phyloP scores from a whole-genome alignment of 1,139 yeast species.

The Meyerozyma carpophila region DNA sequence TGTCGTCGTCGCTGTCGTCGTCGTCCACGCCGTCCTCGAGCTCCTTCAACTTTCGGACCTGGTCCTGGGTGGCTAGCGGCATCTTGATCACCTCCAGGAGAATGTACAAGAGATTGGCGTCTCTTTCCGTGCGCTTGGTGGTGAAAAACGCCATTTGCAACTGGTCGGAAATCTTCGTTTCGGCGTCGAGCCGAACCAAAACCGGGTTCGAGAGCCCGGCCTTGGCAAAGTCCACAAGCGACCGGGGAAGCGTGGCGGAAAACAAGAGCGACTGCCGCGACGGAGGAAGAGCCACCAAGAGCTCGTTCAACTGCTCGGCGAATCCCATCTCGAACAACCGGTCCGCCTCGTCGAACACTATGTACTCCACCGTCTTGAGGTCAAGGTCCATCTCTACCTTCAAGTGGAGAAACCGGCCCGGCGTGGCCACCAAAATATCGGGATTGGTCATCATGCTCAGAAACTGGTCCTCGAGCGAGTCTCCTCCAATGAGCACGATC shows the following conservation, averaged over 20 bases:
- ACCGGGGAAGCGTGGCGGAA: constrained; percentile 91
- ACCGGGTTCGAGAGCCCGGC: constrained; percentile 94
- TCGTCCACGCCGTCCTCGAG: constrained; percentile 42
- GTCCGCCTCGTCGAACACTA: constrained; percentile 98
- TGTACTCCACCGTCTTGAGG: constrained; percentile 75
- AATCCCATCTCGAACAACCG: constrained; percentile 96
- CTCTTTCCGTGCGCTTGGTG: constrained; percentile 80
- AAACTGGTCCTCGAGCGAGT: constrained; percentile 93
- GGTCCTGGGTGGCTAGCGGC: constrained; percentile 71
- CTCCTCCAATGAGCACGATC: constrained; percentile 90
- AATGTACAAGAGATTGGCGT: constrained; percentile 72
- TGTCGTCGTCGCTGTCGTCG: constrained; percentile 46
- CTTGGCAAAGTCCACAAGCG: constrained; percentile 92
- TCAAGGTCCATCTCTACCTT: constrained; percentile 93
- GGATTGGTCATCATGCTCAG: constrained; percentile 90
- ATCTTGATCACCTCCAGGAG: constrained; percentile 81
- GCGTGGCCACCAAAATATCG: constrained; percentile 93
- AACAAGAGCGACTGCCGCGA: constrained; percentile 83
- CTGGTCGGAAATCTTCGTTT: constrained; percentile 81
- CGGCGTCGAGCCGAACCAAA: constrained; percentile 87
- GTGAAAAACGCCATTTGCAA: constrained; percentile 86
- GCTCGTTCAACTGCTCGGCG: constrained; percentile 87
- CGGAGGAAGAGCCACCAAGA: constrained; percentile 76
- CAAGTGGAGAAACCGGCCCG: constrained; percentile 93
- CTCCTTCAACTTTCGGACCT: constrained; percentile 47